Base-by-base conservation (phyloP, 2,329 filamentous ascomycete species). In the Myriosclerotinia curreyana region DNA sequence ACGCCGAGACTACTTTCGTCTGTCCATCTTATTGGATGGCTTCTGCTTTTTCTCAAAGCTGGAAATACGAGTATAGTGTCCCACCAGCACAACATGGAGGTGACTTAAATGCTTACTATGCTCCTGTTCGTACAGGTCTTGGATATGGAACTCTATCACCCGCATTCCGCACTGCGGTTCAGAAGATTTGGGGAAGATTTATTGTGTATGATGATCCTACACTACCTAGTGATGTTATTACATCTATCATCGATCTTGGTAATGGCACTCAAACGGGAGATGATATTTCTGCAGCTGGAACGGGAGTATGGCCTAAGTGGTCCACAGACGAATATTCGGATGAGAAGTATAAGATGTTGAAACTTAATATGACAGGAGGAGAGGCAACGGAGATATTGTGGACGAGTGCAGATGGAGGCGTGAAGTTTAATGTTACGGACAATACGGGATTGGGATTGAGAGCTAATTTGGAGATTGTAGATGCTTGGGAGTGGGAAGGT, bases 21-120 rank as follows among this genome's bases (percentile, higher is more conserved):
- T 84, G 82, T 69, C 79, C 82, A 0, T 77, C 78, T 0, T 83
- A 83, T 72, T 84, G 80, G 81, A 72, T 82, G 49, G 77, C 78
- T 1, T 75, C 76, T 38, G 80, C 80, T 0, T 83, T 59, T n/a
- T 17, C 53, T 2, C 34, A 72, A 34, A 67, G 74, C 34, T 81
- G 75, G 74, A 78, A 79, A 64, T 81, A 81, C 64, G 78, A 82
- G 65, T 80, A 76, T 69, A 76, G 74, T 1, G 73, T 77, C 1
- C 73, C 75, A 0, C 73, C 75, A 28, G 71, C 75, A 0, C 64
- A 71, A 11, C 77, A 79, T 60, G 75, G 73, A 7, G 66, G 66
- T 5, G 77, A 79, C 61, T 20, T 74, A 0, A 54, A 62, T 28
- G 75, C 72, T 5, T 77, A 77, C 46, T 72, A 76, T 42, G 71